Evolutionary conservation across 345 rosid species (phyloP), one percentile per base, ranked within the genome.

Genomic region (Linum trigynum): DNA sequence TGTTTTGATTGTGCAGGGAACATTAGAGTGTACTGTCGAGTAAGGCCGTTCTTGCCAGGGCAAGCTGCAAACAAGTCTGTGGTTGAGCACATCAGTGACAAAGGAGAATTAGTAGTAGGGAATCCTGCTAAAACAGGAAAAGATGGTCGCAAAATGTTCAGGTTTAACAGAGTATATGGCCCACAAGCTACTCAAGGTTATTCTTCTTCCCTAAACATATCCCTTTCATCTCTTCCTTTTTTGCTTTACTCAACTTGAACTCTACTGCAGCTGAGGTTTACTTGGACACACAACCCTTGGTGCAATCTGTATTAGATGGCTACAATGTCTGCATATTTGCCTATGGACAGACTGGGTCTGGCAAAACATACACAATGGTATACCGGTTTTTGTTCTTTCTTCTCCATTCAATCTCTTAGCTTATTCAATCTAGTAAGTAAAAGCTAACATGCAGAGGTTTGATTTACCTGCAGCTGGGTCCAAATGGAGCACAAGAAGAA

Each of bases 321-420:
- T 90, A 79, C 67, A 86, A 84, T 64, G 97, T 85, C 2, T 90
- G 99, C 68, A 90, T 94, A 74, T 90, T 92, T 78, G 98, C 98
- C 48, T 92, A 92, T 62, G 98, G 98, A n/a, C 98, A 92, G 79
- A 92, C 98, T 42, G 97, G 98, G 69, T 92, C 97, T 0, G 98
- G 98, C 15, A 92, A 92, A 76, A 92, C 98, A 3, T 80, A 88
- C 74, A 92, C 97, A 5, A 92, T 90, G 98, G 98, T 92, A 77
- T 23, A 23, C 32, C 32, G 32, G 32, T 23, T 23, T 3, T 62
- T 38, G 64, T 17, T 36, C 39, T 50, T 35, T 12, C 38, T 59
- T 4, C 1, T 5, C 39, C 11, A 39, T 8, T 69, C 32, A 23
- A 23, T 23, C 32, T 23, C 32, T 23, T 58, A 38, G 53, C 38